Base-by-base conservation (phyloP, 2,329 filamentous ascomycete genomes). In the Zopfia rhizophila region DNA sequence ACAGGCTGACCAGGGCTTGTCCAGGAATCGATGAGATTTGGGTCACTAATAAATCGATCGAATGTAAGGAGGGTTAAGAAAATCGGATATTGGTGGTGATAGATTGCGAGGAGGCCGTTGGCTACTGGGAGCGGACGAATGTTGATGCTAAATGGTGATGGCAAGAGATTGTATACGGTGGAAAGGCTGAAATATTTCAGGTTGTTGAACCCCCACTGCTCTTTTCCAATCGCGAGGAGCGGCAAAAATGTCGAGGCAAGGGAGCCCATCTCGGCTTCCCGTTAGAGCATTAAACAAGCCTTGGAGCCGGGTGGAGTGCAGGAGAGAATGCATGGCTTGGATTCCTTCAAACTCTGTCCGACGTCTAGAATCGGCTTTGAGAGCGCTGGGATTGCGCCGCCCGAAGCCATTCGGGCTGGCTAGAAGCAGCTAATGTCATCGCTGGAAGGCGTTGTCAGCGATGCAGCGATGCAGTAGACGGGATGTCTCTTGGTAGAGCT, bases 401-500 rank as follows among this genome's bases (percentile, higher is more conserved):
- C 45, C 40, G 37, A 36, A 37, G 25, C n/a, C n/a, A n/a, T n/a
- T n/a, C n/a, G n/a, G n/a, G n/a, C n/a, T n/a, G n/a, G n/a, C n/a
- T n/a, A n/a, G n/a, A n/a, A n/a, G n/a, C n/a, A 13, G 5, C 5
- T n/a, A n/a, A n/a, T n/a, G n/a, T n/a, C n/a, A n/a, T n/a, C n/a
- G n/a, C n/a, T n/a, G n/a, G n/a, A n/a, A n/a, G n/a, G n/a, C n/a
- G n/a, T n/a, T n/a, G n/a, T n/a, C n/a, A n/a, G n/a, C n/a, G n/a
- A n/a, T n/a, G 37, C 37, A 13, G 19, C 17, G 24, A 43, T 12
- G 14, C n/a, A 18, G 16, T 6, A 13, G 25, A 8, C 16, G 25
- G n/a, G 14, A 24, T 25, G 45, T 21, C 30, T 58, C 60, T 60
- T 60, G 55, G 32, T 30, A 33, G 32, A 36, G 30, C 28, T 23